phyloP scores from a whole-genome alignment of 352 stramenopile species.

The Globisporangium okanoganense region DNA sequence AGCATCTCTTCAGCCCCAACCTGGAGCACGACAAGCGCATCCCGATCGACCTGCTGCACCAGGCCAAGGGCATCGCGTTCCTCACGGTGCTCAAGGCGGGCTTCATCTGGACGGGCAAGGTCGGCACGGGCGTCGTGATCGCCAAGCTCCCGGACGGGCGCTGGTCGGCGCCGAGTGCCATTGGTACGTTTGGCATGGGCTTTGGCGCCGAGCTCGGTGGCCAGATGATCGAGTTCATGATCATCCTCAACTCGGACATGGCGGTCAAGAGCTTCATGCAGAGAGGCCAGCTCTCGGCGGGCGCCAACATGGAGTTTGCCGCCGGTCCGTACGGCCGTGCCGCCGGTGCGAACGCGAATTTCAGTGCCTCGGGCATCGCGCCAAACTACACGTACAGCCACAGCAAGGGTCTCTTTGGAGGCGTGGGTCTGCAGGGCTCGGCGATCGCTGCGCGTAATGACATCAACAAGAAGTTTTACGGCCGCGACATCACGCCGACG shows the following conservation, averaged over 20 bases:
- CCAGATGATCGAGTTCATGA: constrained; percentile 86
- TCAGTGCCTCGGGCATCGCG: constrained; percentile 67
- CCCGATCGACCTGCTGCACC: constrained; percentile 86
- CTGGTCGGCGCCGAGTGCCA: constrained; percentile 94
- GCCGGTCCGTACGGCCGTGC: constrained; percentile 76
- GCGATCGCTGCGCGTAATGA: constrained; percentile 73
- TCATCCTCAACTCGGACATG: constrained; percentile 92
- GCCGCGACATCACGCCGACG: constrained; percentile 76
- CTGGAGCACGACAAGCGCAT: constrained; percentile 87
- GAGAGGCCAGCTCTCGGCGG: constrained; percentile 77
- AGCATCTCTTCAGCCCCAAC: constrained; percentile 89
- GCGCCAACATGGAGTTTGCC: constrained; percentile 80
- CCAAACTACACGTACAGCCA: constrained; percentile 89
- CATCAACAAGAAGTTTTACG: constrained; percentile 89
- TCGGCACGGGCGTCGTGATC: constrained; percentile 92
- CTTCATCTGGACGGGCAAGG: constrained; percentile 83
- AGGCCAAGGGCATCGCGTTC: constrained; percentile 90
- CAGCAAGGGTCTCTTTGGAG: constrained; percentile 85
- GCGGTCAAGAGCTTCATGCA: constrained; percentile 91
- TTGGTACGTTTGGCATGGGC: constrained; percentile 90
- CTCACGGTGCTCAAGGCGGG: constrained; percentile 90
- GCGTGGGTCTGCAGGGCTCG: constrained; percentile 75
- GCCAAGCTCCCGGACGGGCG: constrained; percentile 91
- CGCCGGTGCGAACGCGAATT: constrained; percentile 70
- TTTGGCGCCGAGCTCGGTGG: constrained; percentile 75